phyloP scores from a whole-genome alignment of 176 grass and related monocot genomes.

The Cocos nucifera region DNA sequence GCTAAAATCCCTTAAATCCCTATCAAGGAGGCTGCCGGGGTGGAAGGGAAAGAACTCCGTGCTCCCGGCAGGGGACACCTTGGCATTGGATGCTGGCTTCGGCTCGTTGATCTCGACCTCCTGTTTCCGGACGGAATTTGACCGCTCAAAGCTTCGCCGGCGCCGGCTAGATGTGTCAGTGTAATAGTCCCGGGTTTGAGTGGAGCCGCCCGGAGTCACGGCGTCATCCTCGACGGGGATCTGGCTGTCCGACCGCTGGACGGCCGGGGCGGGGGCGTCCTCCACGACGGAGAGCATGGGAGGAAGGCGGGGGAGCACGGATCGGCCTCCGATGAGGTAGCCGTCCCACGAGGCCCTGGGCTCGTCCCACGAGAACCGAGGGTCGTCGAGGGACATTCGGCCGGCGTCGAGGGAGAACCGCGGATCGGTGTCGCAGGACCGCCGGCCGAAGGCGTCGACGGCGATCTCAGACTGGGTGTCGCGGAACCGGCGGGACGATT shows the following conservation, averaged over 20 bases:
- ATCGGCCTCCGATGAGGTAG: conserved; percentile 61
- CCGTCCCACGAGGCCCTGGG: conserved; percentile 97
- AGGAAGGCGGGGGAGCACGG: conserved; percentile 62
- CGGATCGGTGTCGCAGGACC: conserved; percentile 90
- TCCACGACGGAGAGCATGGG: conserved; percentile 88
- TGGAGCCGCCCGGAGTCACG: conserved; percentile 41
- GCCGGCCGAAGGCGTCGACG: conserved; percentile 37
- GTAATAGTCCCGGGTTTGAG: conserved; percentile 82
- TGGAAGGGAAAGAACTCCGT: conserved; percentile 88
- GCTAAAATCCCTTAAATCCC: conserved; percentile 54
- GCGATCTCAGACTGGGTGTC: conserved; percentile 57
- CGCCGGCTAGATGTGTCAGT: conserved; percentile 50
- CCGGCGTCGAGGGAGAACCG: conserved; percentile 84
- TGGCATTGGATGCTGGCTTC: conserved; percentile 24
- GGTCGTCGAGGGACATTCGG: conserved; percentile 91
- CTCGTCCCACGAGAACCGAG: conserved; percentile 76
- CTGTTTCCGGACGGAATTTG: conserved; percentile 48
- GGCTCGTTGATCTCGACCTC: conserved; percentile 42
- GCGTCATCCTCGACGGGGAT: conserved; percentile 93
- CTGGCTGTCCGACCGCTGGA: conserved; percentile 76
- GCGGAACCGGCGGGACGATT: conserved; percentile 34
- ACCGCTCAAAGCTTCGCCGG: conserved; percentile 68
- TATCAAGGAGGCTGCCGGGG: conserved; percentile 59
- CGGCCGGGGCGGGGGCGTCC: conserved; percentile 21
- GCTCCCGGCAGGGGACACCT: conserved; percentile 50